phyloP scores from a whole-genome alignment of 805 yeast genomes.

The Pichia gijzeniarum region DNA sequence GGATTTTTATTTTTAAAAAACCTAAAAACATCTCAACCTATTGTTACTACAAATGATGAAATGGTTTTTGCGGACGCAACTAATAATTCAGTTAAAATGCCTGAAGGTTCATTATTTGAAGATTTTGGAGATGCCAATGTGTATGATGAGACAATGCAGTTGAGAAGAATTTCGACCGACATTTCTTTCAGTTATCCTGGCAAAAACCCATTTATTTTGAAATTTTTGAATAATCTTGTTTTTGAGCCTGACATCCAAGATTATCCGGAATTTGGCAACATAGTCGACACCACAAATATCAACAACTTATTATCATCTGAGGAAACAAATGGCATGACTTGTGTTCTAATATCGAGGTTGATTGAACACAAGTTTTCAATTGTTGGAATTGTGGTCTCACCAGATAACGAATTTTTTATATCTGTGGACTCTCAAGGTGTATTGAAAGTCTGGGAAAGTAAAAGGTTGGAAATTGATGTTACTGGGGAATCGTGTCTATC shows the following conservation, averaged over 20 bases:
- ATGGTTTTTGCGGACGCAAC: constrained; percentile 16
- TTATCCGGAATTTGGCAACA: constrained; percentile 62
- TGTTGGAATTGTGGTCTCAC: constrained; percentile 51
- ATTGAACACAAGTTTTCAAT: constrained; percentile 56
- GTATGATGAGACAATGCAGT: constrained; percentile 23
- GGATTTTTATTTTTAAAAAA: constrained; percentile 4
- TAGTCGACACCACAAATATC: constrained; percentile 6
- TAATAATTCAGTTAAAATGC: too few relatives aligned
- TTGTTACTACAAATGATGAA: constrained; percentile 14
- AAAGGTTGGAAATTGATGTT: constrained; percentile 56
- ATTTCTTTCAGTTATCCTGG: constrained; percentile 59
- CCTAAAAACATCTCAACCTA: constrained; percentile 1
- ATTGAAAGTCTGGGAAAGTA: constrained; percentile 72
- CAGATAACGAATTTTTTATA: constrained; percentile 58
- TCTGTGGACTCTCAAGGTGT: constrained; percentile 75
- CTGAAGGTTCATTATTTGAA: constrained; percentile 12
- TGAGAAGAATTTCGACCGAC: constrained; percentile 22
- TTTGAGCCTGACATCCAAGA: constrained; percentile 54
- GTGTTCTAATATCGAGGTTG: constrained; percentile 48
- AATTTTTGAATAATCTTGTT: constrained; percentile 45
- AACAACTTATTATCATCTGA: neutral
- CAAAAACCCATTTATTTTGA: constrained; percentile 52
- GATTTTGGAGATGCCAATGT: constrained; percentile 19
- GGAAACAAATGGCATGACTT: neutral
- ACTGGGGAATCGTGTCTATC: constrained; percentile 43